A percentile compares a stretch with the other conserved stretches of the same genome.
These are phyloP conservation scores for Tetrahymena elliotti DNA, from an alignment of 73 alveolate species.

Conservation along the genomic window DNA sequence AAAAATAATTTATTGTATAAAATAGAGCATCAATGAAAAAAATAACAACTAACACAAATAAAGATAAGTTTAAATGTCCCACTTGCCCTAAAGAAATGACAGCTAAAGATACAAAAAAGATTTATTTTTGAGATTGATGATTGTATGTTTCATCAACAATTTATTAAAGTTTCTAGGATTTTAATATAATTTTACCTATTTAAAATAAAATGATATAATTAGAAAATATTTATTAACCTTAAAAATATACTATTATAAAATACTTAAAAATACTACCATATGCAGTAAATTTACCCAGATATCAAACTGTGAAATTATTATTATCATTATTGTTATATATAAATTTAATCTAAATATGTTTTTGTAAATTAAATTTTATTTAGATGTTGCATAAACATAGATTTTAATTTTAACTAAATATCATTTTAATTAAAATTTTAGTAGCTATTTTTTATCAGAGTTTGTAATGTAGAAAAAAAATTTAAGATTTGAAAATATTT, in stretches of 20 bases:
- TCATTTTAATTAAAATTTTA: too few species aligned
- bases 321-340: too few species aligned
- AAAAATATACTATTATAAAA: neutral
- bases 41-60: neutral
- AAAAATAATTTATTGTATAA: neutral
- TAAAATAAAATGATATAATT: neutral
- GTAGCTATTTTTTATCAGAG: too few species aligned
- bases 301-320: neutral
- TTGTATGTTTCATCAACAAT: neutral
- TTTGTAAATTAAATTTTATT: neutral
- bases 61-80: slow-evolving; percentile 70
- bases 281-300: neutral
- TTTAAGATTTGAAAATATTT: neutral
- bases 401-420: too few species aligned
- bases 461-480: too few species aligned
- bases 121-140: neutral
- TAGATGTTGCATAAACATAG: neutral
- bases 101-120: slow-evolving; percentile 6
- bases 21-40: slow-evolving; percentile 4
- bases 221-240: neutral
- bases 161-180: neutral
- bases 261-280: neutral
- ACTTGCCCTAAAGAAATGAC: slow-evolving; percentile 70
- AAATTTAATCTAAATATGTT: neutral
- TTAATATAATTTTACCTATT: neutral